Evolutionary conservation across 441 rosid genomes (phyloP), one percentile per base, ranked within the genome.

Genomic region (Pelargonium myrrhifolium): DNA sequence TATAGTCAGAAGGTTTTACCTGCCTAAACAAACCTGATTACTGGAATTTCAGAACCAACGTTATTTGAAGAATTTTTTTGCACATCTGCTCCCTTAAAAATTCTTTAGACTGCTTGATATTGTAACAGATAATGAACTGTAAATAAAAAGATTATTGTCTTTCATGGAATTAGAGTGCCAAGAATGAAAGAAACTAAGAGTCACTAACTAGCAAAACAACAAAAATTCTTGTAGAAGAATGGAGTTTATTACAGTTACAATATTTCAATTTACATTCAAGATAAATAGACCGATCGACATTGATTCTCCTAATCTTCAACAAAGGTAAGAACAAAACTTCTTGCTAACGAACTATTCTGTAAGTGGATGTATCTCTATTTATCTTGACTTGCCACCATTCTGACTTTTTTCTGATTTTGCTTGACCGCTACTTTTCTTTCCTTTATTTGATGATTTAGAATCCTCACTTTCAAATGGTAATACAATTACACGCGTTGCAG

Each of bases 401-500:
- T 75, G 74, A 66, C 49, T 73, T 75, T 67, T 78, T 76, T 75
- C 75, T 73, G 72, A 65, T 62, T 68, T 76, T 70, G 72, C 66
- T 79, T 78, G 77, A 24, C 73, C 81, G 58, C 75, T 67, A 28
- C 71, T 62, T 75, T 79, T 73, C 66, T 62, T 72, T 42, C 79
- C 80, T 76, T 78, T 77, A 24, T 71, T 68, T 59, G 74, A 64
- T 24, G 84, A 65, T 65, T 70, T 71, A 14, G 87, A 78, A 28
- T 81, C 89, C 9, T 79, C 75, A 62, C 66, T 80, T 70, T 82
- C 88, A 67, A 72, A 84, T 2, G 97, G 97, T 72, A 91, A 81
- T 9, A 91, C 99, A 14, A 79, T 72, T 6, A 94, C 97, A 2
- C 92, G 92, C 17, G 96, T 80, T 0, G 97, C 97, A 62, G 96